These are phyloP conservation scores for Suillus alpinus DNA, from an alignment of 768 basidiomycete genomes.

Conservation along the genomic window DNA sequence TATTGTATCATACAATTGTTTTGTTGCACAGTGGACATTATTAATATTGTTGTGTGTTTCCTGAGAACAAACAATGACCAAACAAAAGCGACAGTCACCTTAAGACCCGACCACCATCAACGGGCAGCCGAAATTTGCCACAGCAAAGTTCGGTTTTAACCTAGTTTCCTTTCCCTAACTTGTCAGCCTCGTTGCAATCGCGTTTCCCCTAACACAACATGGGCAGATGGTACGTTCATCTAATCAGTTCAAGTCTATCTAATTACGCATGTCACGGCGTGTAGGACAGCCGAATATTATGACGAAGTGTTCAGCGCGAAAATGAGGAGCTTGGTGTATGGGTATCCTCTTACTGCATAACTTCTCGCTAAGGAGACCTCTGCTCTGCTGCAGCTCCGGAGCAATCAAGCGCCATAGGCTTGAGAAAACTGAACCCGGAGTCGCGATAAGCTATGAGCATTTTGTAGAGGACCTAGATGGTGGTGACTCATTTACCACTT, in stretches of 20 bases:
- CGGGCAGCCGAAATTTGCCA: slow-evolving; percentile 8
- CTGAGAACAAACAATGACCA: slow-evolving; percentile 14
- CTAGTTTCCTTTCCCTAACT: slow-evolving; percentile 10
- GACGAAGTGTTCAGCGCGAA: slow-evolving; percentile 74
- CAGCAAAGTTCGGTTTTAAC: slow-evolving; percentile 1
- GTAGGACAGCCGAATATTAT: slow-evolving; percentile 68
- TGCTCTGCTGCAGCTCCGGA: slow-evolving; percentile 48
- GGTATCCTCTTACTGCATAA: slow-evolving; percentile 5
- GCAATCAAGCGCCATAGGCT: slow-evolving; percentile 67
- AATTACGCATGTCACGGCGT: not conserved
- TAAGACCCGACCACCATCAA: slow-evolving; percentile 11
- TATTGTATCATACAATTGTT: slow-evolving; percentile 5
- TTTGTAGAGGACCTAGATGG: slow-evolving; percentile 77
- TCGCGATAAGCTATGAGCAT: slow-evolving; percentile 62
- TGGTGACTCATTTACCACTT: slow-evolving; percentile 78
- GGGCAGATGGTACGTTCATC: slow-evolving; percentile 62
- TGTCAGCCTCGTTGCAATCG: slow-evolving; percentile 26
- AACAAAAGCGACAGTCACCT: slow-evolving; percentile 10
- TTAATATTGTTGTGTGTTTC: slow-evolving; percentile 9
- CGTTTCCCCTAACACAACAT: slow-evolving; percentile 34
- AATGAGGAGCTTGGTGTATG: slow-evolving; percentile 78
- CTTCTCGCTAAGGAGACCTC: slow-evolving; percentile 4
- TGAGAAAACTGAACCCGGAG: slow-evolving; percentile 54
- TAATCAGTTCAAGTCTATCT: slow-evolving; percentile 7
- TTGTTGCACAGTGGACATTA: not conserved